Evolutionary conservation across 768 basidiomycete genomes (phyloP), one percentile per base, ranked within the genome.

Genomic region (Russula sp.): DNA sequence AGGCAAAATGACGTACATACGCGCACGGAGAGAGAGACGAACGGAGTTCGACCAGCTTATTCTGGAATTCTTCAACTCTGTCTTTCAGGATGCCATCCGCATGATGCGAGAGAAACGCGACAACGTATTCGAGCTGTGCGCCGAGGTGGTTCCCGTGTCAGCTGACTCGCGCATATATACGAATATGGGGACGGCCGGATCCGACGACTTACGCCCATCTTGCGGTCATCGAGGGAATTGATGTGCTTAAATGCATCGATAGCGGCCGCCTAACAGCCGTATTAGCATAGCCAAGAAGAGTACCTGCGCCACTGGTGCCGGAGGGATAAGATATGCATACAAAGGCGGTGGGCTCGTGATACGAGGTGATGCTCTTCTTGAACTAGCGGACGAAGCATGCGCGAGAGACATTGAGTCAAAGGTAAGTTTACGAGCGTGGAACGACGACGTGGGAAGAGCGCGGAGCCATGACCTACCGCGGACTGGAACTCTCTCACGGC

Each of bases 221-320:
- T 87, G 56, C 90, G 79, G 68, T 93, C 90, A 72, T 93, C 87
- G 22, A 91, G 74, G 8, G 81, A 76, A 53, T 83, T 83, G 11
- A 75, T 74, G 69, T 91, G 79, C 39, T 76, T 75, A 45, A 90
- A 68, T 2, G 76, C 71, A 68, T 92, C 88, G n/a, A 87, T 72
- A 8, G 83, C 72, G 3, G 85, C 76, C 6, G 82, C 71, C 88
- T 90, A 51, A 55, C 16, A 38, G 25, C 7, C 48, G 11, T 11
- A 9, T 5, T 7, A 53, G 7, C 36, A 25, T 11, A 42, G 42
- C 16, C 22, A 25, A 4, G 4, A 29, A 2, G 13, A 10, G 11
- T 35, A 32, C 34, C 34, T 11, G 13, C n/a, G 43, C 43, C 43
- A 20, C 13, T 7, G 1, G 25, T 25, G 11, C 46, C 25, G 29